phyloP scores from a whole-genome alignment of 2,329 filamentous ascomycete genomes.

The Colletotrichum plurivorum region DNA sequence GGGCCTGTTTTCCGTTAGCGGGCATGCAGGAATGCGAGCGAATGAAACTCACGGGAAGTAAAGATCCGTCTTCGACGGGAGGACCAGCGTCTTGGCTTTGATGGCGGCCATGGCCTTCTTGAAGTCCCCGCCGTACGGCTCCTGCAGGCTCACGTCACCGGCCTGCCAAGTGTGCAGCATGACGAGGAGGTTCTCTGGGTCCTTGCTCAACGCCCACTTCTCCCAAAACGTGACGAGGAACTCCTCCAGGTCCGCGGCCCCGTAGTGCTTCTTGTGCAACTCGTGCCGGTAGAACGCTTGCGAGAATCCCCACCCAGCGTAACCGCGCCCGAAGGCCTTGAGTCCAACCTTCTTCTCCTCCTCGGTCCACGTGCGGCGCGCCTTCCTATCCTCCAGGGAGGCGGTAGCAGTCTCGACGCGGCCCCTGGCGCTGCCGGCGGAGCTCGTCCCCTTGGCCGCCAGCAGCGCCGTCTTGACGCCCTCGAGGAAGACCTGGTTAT shows the following conservation, averaged over 20 bases:
- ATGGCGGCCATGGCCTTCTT: conserved; percentile 76
- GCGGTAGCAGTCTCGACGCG: conserved; percentile 46
- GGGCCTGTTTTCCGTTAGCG: conserved; percentile 53
- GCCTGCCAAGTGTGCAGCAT: conserved; percentile 87
- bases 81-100: conserved; percentile 79
- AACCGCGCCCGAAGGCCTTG: conserved; percentile 81
- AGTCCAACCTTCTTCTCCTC: conserved; percentile 60
- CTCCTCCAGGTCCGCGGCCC: conserved; percentile 70
- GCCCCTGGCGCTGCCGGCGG: conserved; percentile 62
- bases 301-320: conserved; percentile 86
- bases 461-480: conserved; percentile 64
- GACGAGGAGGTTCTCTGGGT: conserved; percentile 80
- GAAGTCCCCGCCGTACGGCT: conserved; percentile 78
- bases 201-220: conserved; percentile 78
- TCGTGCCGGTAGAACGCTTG: conserved; percentile 83
- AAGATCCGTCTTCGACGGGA: conserved; percentile 81
- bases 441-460: conserved; percentile 55
- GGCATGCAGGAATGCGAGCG: neutral
- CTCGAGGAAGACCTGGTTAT: conserved; percentile 70
- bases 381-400: conserved; percentile 38
- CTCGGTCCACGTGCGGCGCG: conserved; percentile 53
- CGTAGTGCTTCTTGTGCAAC: conserved; percentile 67
- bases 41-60: conserved; percentile 73
- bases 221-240: conserved; percentile 86
- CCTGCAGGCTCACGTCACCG: conserved; percentile 77